Evolutionary conservation across 2,329 filamentous ascomycete species (phyloP), one percentile per base, ranked within the genome.

Genomic region (Xylaria sp.): DNA sequence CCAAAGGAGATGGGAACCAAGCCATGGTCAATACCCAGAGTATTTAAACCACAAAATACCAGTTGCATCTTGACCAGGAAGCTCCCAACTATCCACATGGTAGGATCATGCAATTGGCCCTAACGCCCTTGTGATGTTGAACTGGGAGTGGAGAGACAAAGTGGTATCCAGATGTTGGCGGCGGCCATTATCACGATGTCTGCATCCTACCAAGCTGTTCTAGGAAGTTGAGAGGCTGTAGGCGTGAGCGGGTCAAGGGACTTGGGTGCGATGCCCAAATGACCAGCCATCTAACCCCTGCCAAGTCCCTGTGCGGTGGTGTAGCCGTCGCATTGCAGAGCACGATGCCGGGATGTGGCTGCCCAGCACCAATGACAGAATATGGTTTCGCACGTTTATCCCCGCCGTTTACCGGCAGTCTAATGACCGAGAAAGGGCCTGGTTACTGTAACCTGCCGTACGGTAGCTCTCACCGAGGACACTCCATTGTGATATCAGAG

Each of bases 161-260:
- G 17, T 35, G 50, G n/a, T 15, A 51, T 42, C 47, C 9, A 25
- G 51, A 60, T 57, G 54, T 45, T 52, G 45, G 46, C 64, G 43
- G 53, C 23, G 35, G 58, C 58, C 23, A 49, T 43, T 47, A 51
- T 66, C 61, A 64, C 50, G 61, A 59, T 61, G 50, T 51, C 45
- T 45, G 58, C 61, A 60, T 60, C 19, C 35, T 35, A 28, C 61
- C 61, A 63, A 37, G 46, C 61, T 64, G 38, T 50, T 52, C 55
- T 64, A 61, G 64, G 61, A 57, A 66, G 64, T 25, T 66, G 28
- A 53, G 3, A 49, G 33, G 37, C 15, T 15, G 33, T 37, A 7
- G 49, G 43, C 49, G 38, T 57, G 60, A 63, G 31, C 47, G 37
- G 57, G 59, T 66, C 64, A 66, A 61, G 61, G 61, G 64, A 46